Evolutionary conservation across 768 basidiomycete species (phyloP).

Genomic region (Boletus rex-veris): DNA sequence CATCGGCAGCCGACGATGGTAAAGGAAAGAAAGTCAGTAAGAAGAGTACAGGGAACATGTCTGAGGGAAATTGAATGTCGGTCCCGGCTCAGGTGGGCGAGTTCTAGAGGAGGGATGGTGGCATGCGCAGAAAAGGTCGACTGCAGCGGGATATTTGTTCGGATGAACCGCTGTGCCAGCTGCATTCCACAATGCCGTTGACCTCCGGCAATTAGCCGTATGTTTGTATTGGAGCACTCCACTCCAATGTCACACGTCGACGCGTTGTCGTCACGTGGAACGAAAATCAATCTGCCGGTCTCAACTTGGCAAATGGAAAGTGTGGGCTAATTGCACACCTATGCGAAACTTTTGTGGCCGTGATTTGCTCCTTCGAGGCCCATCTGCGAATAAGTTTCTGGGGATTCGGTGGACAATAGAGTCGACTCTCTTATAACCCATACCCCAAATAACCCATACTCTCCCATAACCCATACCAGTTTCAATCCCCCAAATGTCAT

Average conservation of each 20-base stretch:
- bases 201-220: constrained; percentile 18
- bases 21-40: constrained; percentile 9
- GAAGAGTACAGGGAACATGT: constrained; percentile 11
- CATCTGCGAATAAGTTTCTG: no score
- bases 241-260: not conserved
- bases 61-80: not conserved
- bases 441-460: no score
- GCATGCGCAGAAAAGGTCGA: not conserved
- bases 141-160: constrained; percentile 3
- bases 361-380: no score
- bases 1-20: constrained; percentile 34
- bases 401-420: no score
- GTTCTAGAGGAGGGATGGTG: constrained; percentile 1
- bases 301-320: no score
- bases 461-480: no score
- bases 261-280: constrained; percentile 27
- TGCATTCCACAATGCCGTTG: constrained; percentile 24
- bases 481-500: no score
- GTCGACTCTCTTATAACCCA: no score
- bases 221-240: constrained; percentile 1
- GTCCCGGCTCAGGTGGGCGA: not conserved
- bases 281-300: constrained; percentile 16
- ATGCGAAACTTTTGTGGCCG: no score
- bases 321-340: no score
- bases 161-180: constrained; percentile 1